Conservation (phyloP, 2,329 filamentous ascomycete species). For the Paracamarosporium sp. region DNA sequence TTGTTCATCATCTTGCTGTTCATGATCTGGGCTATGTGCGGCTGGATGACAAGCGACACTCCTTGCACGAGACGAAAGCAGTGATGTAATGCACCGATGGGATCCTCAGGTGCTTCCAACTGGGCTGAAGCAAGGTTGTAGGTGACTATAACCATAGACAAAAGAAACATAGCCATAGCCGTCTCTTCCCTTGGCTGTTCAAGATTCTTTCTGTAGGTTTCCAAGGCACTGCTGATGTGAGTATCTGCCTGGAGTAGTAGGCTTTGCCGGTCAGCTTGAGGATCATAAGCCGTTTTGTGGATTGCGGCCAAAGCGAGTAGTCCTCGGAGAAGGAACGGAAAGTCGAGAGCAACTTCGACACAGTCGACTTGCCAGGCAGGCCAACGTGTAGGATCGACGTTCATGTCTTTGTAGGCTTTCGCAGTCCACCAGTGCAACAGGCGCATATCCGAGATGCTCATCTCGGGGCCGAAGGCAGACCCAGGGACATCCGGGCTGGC, state of each 20-base stretch:
- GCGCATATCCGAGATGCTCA: constrained; percentile 34
- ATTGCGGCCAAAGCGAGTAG: constrained; percentile 37
- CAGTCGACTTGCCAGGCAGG: constrained; percentile 26
- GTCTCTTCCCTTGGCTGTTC: constrained; percentile 26
- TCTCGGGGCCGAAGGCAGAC: constrained; percentile 16
- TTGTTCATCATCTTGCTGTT: constrained; percentile 24
- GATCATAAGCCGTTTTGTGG: constrained; percentile 31
- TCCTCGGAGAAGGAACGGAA: constrained; percentile 37
- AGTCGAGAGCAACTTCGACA: constrained; percentile 33
- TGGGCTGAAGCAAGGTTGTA: constrained; percentile 39
- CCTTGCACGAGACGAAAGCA: constrained; percentile 37
- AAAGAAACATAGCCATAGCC: constrained; percentile 38
- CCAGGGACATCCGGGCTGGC: constrained; percentile 14
- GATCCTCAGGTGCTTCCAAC: constrained; percentile 33
- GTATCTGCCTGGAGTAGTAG: constrained; percentile 35
- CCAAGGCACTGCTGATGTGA: constrained; percentile 34
- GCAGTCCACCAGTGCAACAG: constrained; percentile 38
- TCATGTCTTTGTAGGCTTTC: constrained; percentile 26
- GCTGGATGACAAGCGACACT: constrained; percentile 32
- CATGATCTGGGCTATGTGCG: constrained; percentile 28
- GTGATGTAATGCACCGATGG: constrained; percentile 34
- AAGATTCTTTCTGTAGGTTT: constrained; percentile 29
- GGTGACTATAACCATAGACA: constrained; percentile 32
- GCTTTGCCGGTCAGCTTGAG: constrained; percentile 23
- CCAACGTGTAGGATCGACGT: constrained; percentile 19